These are phyloP conservation scores for Malus sieversii DNA, from an alignment of 306 rosid genomes.

Conservation along the genomic window DNA sequence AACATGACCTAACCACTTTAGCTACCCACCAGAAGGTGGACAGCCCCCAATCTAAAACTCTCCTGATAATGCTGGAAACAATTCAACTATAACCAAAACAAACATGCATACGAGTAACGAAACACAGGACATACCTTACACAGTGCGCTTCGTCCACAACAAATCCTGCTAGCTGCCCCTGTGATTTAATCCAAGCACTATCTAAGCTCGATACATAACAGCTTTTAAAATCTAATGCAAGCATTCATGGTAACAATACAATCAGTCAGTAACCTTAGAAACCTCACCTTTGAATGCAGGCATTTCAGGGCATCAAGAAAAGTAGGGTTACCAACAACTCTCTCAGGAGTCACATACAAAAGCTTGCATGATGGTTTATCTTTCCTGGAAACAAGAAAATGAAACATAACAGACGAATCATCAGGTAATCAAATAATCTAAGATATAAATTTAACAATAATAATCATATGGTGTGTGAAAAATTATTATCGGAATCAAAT, in stretches of 20 bases:
- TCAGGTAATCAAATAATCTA: background rate
- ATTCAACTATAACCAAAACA: background rate
- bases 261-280: slow-evolving; percentile 17
- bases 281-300: slow-evolving; percentile 65
- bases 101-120: slow-evolving; percentile 2
- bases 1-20: background rate
- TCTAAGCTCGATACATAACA: slow-evolving; percentile 10
- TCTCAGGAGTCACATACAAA: slow-evolving; percentile 95
- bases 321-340: slow-evolving; percentile 65
- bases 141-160: slow-evolving; percentile 97
- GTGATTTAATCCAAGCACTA: slow-evolving; percentile 37
- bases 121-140: slow-evolving; percentile 60
- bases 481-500: background rate
- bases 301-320: slow-evolving; percentile 65
- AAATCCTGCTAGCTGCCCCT: slow-evolving; percentile 85
- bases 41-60: slow-evolving; percentile 7
- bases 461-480: background rate
- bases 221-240: slow-evolving; percentile 8
- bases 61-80: background rate
- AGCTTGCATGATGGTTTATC: slow-evolving; percentile 96
- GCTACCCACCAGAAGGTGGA: background rate
- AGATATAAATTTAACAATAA: background rate
- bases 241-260: background rate
- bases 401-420: slow-evolving; percentile 8
- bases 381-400: slow-evolving; percentile 47